These are phyloP conservation scores for Solanum lignicaule DNA, from an alignment of 257 asterid species.

Conservation along the genomic window DNA sequence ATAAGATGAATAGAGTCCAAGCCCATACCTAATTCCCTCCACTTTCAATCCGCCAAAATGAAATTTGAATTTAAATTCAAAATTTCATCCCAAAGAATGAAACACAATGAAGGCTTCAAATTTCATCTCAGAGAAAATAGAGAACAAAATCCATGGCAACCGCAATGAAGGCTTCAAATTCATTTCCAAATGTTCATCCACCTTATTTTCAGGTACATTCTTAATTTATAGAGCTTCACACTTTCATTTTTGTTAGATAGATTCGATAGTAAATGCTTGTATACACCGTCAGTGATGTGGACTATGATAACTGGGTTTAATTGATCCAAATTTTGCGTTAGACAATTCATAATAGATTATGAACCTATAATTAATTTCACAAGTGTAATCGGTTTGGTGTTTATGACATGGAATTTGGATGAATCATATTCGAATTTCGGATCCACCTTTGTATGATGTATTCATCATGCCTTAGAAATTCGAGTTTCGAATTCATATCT, in stretches of 20 bases:
- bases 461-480: not conserved
- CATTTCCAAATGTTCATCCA: slow-evolving; percentile 3
- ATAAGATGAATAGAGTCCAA: not conserved
- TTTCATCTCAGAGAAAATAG: not conserved
- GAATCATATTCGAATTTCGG: not conserved
- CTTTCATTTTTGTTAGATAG: not conserved
- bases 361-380: not conserved
- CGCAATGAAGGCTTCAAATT: not conserved
- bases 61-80: slow-evolving; percentile 6
- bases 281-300: not conserved
- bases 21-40: not conserved
- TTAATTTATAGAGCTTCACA: not conserved
- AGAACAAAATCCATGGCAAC: slow-evolving; percentile 18
- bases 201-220: not conserved
- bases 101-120: not conserved
- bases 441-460: not conserved
- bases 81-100: not conserved
- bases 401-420: not conserved
- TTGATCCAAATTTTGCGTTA: not conserved
- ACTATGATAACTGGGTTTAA: not conserved
- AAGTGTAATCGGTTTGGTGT: not conserved
- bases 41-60: not conserved
- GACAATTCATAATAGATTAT: not conserved
- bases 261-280: not conserved
- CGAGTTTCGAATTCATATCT: not conserved